Percentiles rank a stretch among this genome's conserved stretches.
Conservation (phyloP, 495 filamentous ascomycete genomes). For the Cercophora sp. region DNA sequence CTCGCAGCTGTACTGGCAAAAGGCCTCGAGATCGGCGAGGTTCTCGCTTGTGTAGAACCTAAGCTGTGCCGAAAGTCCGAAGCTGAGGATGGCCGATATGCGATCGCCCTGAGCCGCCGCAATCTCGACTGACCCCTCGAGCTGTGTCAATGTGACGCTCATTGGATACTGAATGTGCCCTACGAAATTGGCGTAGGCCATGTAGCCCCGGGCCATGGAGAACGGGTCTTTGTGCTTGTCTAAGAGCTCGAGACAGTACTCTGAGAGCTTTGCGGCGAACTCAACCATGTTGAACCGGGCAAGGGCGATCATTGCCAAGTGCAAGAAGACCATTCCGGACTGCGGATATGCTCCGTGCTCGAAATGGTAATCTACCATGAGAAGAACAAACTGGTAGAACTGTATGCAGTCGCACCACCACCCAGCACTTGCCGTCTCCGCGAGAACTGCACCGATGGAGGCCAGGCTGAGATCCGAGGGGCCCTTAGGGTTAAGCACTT, state of each 20-base stretch:
- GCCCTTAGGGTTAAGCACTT: slow-evolving; percentile 49
- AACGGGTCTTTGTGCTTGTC: slow-evolving; percentile 64
- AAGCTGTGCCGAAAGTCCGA: slow-evolving; percentile 66
- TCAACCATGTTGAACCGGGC: slow-evolving; percentile 68
- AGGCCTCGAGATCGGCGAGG: slow-evolving; percentile 68
- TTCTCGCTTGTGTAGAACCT: slow-evolving; percentile 73
- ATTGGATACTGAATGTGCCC: slow-evolving; percentile 67
- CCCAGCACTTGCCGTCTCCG: slow-evolving; percentile 72
- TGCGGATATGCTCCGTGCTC: slow-evolving; percentile 64
- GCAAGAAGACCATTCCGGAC: slow-evolving; percentile 69
- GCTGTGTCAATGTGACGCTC: slow-evolving; percentile 51
- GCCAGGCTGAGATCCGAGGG: slow-evolving; percentile 52
- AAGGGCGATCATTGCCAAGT: slow-evolving; percentile 69
- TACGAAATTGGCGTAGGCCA: slow-evolving; percentile 69
- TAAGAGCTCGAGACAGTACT: slow-evolving; percentile 60
- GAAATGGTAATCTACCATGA: slow-evolving; percentile 68
- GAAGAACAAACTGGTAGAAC: slow-evolving; percentile 72
- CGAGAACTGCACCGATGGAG: slow-evolving; percentile 68
- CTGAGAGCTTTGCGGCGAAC: slow-evolving; percentile 61
- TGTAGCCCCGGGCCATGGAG: slow-evolving; percentile 65
- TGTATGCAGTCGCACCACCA: slow-evolving; percentile 75
- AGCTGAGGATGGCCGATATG: slow-evolving; percentile 67
- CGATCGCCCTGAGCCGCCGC: slow-evolving; percentile 69
- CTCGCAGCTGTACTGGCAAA: slow-evolving; percentile 67
- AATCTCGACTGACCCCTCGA: slow-evolving; percentile 68